Base-by-base conservation (phyloP, 2,329 filamentous ascomycete species). In the Aspergillus caelatus region DNA sequence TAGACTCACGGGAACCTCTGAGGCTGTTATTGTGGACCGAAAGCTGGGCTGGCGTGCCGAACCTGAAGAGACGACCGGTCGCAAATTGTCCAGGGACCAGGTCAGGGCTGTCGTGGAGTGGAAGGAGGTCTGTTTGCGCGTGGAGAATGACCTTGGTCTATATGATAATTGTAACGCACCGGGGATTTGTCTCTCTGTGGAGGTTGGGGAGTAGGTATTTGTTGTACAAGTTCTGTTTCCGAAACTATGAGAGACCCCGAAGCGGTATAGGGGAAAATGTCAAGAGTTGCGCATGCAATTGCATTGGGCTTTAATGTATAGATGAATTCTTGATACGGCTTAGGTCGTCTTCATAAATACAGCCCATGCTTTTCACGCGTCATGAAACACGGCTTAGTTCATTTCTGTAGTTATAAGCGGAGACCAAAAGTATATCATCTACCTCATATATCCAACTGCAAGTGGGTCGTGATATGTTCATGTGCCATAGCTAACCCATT, bases 41-140 rank as follows among this genome's bases (percentile, higher is more conserved):
- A 55, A 55, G 30, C 26, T 55, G 52, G 52, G 52, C 1, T 55
- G 52, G 52, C 32, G 52, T 10, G 52, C 52, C 11, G 52, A 54
- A 4, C 6, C 34, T 5, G 52, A 26, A 11, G 52, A 36, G 8
- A 11, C 5, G n/a, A 9, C 52, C 52, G 32, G 52, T 39, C 52
- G 52, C 52, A 39, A 39, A 39, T 26, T 55, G 32, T 5, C 8
- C 10, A 55, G 30, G 21, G 52, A 55, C 36, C 32, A 55, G 34
- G 52, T 39, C 16, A 21, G 52, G 11, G 52, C 9, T 55, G 10
- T 4, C 8, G 52, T 55, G 3, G 52, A 36, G 32, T 55, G 52
- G 52, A 54, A 55, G 21, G 52, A 55, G 52, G 52, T 55, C 39
- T 55, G 52, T 26, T n/a, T 55, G 32, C 30, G 52, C 2, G 52